Evolutionary conservation across 805 yeast genomes (phyloP).

Genomic region (Myxozyma monticola): DNA sequence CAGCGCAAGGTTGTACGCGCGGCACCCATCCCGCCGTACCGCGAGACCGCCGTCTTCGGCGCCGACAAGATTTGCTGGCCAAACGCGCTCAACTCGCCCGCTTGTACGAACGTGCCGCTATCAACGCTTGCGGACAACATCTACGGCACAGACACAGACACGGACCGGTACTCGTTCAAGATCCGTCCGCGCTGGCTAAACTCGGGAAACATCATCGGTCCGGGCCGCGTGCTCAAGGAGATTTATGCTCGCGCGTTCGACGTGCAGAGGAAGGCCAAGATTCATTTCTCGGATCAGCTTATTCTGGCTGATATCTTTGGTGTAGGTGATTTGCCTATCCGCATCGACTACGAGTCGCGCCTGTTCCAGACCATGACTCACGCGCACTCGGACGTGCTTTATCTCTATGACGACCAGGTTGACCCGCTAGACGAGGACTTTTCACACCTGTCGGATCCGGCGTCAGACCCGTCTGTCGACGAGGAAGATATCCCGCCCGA

Average conservation of each 20-base stretch:
- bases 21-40: conserved; percentile 8
- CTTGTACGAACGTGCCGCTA: conserved; percentile 24
- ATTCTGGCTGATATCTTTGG: conserved; percentile 29
- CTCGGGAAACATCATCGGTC: conserved; percentile 29
- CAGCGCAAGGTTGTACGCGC: background rate
- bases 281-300: conserved; percentile 26
- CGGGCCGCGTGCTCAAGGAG: conserved; percentile 14
- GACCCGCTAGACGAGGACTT: conserved; percentile 2
- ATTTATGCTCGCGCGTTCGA: conserved; percentile 26
- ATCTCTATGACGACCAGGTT: conserved; percentile 20
- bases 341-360: conserved; percentile 24
- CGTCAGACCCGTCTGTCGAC: background rate
- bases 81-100: conserved; percentile 16
- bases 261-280: conserved; percentile 15
- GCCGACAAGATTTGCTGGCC: conserved; percentile 33
- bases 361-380: conserved; percentile 32
- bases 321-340: conserved; percentile 23
- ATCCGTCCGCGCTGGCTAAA: conserved; percentile 30
- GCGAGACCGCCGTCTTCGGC: conserved; percentile 24
- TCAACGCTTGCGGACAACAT: conserved; percentile 19
- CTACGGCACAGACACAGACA: conserved; percentile 27
- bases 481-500: conserved; percentile 6
- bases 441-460: conserved; percentile 6
- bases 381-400: conserved; percentile 25
- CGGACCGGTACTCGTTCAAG: conserved; percentile 14